These are phyloP conservation scores for Aspergillus latus DNA, from an alignment of 2,329 filamentous ascomycete genomes.

Conservation along the genomic window DNA sequence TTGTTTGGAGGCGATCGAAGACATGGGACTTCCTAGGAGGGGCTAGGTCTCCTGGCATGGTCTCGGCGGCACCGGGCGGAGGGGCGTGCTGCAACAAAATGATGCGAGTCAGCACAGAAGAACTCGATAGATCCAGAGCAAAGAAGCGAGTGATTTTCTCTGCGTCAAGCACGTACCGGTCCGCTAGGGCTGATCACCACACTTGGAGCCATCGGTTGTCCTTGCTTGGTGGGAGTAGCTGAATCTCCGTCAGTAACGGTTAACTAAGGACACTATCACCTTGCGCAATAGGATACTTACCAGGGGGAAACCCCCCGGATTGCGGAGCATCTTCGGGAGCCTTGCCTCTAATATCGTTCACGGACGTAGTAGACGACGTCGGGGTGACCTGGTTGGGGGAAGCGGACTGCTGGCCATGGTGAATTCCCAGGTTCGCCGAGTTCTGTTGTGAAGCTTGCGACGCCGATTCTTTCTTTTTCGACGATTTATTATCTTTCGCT, in stretches of 20 bases:
- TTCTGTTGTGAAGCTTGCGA: slow-evolving; percentile 76
- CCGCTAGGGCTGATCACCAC: slow-evolving; percentile 94
- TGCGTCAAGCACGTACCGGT: slow-evolving; percentile 60
- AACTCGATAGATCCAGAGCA: background rate
- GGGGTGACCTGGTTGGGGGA: slow-evolving; percentile 69
- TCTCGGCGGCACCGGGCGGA: slow-evolving; percentile 89
- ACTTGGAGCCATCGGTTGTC: slow-evolving; percentile 70
- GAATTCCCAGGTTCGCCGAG: slow-evolving; percentile 51
- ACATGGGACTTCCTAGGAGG: slow-evolving; percentile 92
- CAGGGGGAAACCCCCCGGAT: slow-evolving; percentile 31
- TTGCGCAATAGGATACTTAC: slow-evolving; percentile 41
- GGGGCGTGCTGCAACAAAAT: slow-evolving; percentile 69
- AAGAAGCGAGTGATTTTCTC: background rate
- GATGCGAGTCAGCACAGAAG: background rate
- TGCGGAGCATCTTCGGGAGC: slow-evolving; percentile 49
- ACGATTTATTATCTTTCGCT: slow-evolving; percentile 84
- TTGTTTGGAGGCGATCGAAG: slow-evolving; percentile 86
- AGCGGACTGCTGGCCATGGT: slow-evolving; percentile 56
- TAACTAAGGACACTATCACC: slow-evolving; percentile 35
- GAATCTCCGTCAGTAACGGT: slow-evolving; percentile 49
- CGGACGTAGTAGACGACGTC: slow-evolving; percentile 81
- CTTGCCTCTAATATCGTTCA: slow-evolving; percentile 84
- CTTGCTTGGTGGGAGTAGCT: slow-evolving; percentile 64
- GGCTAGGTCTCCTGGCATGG: slow-evolving; percentile 95
- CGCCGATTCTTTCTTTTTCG: slow-evolving; percentile 56